Evolutionary conservation across 2,329 filamentous ascomycete species (phyloP), one percentile per base, ranked within the genome.

Genomic region (Arthrobotrys pseudoclavata): DNA sequence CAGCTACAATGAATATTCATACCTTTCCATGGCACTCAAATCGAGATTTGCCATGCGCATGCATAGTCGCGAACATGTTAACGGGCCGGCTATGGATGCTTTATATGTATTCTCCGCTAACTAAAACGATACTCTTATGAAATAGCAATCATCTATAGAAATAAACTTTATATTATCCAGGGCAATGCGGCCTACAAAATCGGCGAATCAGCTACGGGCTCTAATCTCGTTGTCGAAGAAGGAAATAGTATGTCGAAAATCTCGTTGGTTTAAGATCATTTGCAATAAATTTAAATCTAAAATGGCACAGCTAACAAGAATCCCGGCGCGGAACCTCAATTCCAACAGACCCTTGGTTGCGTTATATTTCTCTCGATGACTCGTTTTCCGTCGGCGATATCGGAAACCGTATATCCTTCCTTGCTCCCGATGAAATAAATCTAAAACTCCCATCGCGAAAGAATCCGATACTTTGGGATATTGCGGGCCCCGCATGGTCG

Each of bases 401-500:
- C n/a, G 34, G 55, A 9, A 10, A 9, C 12, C n/a, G n/a, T 3
- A 42, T 60, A 60, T 13, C 20, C 2, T 9, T 10, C 3, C 2
- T 34, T 10, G 15, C 29, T 55, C n/a, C 15, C 13, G n/a, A 18
- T 12, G 1, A 37, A 15, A 37, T 1, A 29, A 10, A 4, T 3
- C 1, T 3, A 10, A 12, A 2, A 18, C 18, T 42, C 1, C 55
- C 55, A 12, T 20, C n/a, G 20, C 15, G 52, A n/a, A 20, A 37
- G 13, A 60, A 60, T 26, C 55, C 55, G 15, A 7, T 60, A n/a
- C 20, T 60, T 12, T 60, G 55, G 55, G 18, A 37, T 37, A 37
- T 57, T 13, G 0, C 10, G 3, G 12, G 7, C 9, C 1, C 18
- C 4, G 47, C 13, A 24, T 50, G 12, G 26, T 24, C 20, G 5